Evolutionary conservation across 2,329 filamentous ascomycete genomes (phyloP).

Genomic region (Diplodia corticola): DNA sequence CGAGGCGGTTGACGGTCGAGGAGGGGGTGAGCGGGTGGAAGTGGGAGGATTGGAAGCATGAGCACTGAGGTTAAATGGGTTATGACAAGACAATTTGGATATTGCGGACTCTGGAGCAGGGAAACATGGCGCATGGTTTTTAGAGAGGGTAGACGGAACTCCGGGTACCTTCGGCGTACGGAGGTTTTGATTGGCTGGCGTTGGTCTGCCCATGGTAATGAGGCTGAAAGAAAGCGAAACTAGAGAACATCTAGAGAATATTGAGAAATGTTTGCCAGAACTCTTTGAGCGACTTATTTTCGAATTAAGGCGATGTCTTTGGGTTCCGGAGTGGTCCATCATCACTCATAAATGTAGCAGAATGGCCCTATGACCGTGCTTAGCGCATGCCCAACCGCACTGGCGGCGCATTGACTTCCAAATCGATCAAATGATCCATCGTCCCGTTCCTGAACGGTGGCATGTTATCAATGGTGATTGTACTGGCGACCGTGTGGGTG

Average conservation of each 20-base stretch:
- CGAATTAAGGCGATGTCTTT: background rate
- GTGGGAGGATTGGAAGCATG: slow-evolving; percentile 34
- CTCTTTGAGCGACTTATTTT: background rate
- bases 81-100: background rate
- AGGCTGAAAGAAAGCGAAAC: background rate
- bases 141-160: background rate
- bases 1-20: slow-evolving; percentile 59
- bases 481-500: slow-evolving; percentile 44
- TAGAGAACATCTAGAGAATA: background rate
- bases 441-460: slow-evolving; percentile 42
- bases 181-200: background rate
- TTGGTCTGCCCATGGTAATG: background rate
- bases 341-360: slow-evolving; percentile 45
- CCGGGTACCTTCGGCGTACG: slow-evolving; percentile 1
- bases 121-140: background rate
- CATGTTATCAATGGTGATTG: slow-evolving; percentile 50
- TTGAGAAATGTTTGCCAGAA: background rate
- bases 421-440: slow-evolving; percentile 44
- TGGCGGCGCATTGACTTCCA: slow-evolving; percentile 39
- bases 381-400: slow-evolving; percentile 39
- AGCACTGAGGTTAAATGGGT: background rate
- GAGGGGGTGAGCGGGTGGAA: slow-evolving; percentile 64
- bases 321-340: too few relatives aligned
- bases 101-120: background rate
- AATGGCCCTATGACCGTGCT: slow-evolving; percentile 48